phyloP scores from a whole-genome alignment of 768 basidiomycete species.

The Hemileccinum impolitum region DNA sequence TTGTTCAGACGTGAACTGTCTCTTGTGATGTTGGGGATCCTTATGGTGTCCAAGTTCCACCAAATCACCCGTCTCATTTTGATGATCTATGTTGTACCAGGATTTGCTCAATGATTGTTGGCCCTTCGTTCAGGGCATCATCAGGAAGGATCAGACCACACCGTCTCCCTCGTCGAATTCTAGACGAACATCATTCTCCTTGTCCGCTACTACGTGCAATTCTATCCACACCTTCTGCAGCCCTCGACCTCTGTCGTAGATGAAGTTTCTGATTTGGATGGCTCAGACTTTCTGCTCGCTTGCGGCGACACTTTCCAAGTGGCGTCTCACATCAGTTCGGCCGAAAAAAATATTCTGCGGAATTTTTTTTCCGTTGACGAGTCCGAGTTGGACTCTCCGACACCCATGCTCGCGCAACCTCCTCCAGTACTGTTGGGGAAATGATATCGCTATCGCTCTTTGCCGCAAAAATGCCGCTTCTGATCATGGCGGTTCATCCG shows the following conservation, averaged over 20 bases:
- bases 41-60: not conserved
- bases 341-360: not conserved
- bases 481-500: slow-evolving; percentile 1
- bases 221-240: slow-evolving; percentile 9
- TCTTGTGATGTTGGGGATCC: not conserved
- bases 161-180: slow-evolving; percentile 1
- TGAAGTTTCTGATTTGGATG: slow-evolving; percentile 5
- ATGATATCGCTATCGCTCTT: not conserved
- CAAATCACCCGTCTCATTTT: not conserved
- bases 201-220: not conserved
- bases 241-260: not conserved
- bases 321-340: slow-evolving; percentile 2
- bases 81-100: slow-evolving; percentile 1
- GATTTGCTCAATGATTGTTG: slow-evolving; percentile 4
- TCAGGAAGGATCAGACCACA: not conserved
- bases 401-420: not conserved
- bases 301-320: not conserved
- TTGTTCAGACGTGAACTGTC: slow-evolving; percentile 2
- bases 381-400: not conserved
- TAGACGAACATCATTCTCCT: not conserved
- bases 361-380: not conserved
- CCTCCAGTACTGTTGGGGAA: not conserved
- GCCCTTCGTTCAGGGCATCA: slow-evolving; percentile 4
- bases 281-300: slow-evolving; percentile 4
- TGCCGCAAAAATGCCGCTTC: slow-evolving; percentile 8